Percentiles rank a stretch among this genome's conserved stretches.
Conservation (phyloP, 2,329 filamentous ascomycete species). For the Arachnomyces sp. region DNA sequence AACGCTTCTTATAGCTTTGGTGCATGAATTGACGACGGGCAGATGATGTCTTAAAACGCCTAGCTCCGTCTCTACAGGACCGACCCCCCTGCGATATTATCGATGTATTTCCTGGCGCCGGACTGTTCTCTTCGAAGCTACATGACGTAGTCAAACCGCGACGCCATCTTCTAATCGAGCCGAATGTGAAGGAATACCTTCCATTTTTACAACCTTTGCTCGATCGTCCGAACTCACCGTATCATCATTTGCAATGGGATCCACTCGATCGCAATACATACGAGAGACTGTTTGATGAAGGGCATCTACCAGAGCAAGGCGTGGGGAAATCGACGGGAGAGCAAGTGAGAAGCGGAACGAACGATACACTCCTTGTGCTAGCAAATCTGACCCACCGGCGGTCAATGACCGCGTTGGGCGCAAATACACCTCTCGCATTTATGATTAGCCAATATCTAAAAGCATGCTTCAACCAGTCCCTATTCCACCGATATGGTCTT, state of each 20-base stretch:
- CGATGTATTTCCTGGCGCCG: constrained; percentile 74
- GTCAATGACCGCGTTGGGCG: constrained; percentile 46
- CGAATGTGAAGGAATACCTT: constrained; percentile 51
- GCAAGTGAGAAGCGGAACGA: constrained; percentile 40
- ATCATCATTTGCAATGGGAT: constrained; percentile 45
- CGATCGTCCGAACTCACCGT: constrained; percentile 39
- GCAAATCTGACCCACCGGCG: constrained; percentile 57
- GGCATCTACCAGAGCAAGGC: constrained; percentile 47
- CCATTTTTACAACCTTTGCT: constrained; percentile 56
- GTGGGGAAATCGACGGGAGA: constrained; percentile 22
- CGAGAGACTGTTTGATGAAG: constrained; percentile 21
- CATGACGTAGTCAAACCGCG: constrained; percentile 69
- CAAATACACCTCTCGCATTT: constrained; percentile 46
- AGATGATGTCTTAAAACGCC: constrained; percentile 63
- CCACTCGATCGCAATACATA: constrained; percentile 56
- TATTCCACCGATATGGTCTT: constrained; percentile 69
- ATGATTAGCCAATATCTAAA: constrained; percentile 52
- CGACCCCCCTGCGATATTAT: constrained; percentile 76
- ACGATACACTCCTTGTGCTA: constrained; percentile 66
- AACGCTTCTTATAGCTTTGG: not conserved
- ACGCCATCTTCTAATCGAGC: constrained; percentile 76
- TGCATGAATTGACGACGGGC: constrained; percentile 1
- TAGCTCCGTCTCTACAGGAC: constrained; percentile 60
- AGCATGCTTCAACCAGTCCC: constrained; percentile 48
- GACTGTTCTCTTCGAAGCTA: constrained; percentile 70